Evolutionary conservation across 2,329 filamentous ascomycete genomes (phyloP).

Genomic region (Malbranchea cinnamomea): DNA sequence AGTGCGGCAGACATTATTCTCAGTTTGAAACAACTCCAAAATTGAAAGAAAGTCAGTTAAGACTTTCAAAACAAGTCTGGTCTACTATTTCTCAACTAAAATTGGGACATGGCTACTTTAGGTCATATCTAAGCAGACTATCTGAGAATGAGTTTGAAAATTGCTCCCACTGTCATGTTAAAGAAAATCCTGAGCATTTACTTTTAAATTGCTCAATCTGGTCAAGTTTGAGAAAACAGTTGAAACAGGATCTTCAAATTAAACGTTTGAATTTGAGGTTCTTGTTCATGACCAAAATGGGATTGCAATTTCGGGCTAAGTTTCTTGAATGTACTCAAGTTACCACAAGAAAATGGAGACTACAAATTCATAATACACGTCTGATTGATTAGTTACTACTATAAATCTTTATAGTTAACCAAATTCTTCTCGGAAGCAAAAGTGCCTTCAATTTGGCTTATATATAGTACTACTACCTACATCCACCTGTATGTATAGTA

Average conservation of each 20-base stretch:
- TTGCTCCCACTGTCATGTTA: not conserved
- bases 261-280: no score
- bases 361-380: no score
- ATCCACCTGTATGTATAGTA: no score
- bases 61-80: not conserved
- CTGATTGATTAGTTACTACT: no score
- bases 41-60: not conserved
- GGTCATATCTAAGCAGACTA: not conserved
- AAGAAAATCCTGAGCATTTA: not conserved
- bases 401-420: no score
- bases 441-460: no score
- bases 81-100: slow-evolving; percentile 1
- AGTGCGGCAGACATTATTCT: slow-evolving; percentile 1
- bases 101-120: slow-evolving; percentile 1
- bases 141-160: not conserved
- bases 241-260: not conserved
- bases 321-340: no score
- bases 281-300: no score
- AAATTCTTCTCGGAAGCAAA: no score
- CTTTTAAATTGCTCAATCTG: not conserved
- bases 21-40: not conserved
- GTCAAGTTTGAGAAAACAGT: not conserved
- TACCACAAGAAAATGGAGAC: no score
- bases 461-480: no score
- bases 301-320: no score